These are phyloP conservation scores for Achaetomiella virescens DNA, from an alignment of 495 filamentous ascomycete genomes.

Conservation along the genomic window DNA sequence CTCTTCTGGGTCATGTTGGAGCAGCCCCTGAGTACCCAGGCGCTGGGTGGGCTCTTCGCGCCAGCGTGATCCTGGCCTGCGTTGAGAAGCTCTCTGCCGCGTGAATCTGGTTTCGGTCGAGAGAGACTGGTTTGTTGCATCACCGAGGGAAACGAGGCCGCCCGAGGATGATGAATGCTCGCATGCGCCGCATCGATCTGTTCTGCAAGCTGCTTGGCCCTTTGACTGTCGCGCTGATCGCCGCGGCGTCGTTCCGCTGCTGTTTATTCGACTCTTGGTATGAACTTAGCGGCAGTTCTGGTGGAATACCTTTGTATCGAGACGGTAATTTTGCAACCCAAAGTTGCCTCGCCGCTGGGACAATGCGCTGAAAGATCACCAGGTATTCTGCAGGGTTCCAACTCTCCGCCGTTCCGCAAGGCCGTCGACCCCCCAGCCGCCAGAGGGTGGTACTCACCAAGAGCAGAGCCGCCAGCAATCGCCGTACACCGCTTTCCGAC, in stretches of 20 bases:
- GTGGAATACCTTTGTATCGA: constrained; percentile 57
- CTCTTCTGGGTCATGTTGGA: too few species aligned
- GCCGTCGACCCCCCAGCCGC: too few species aligned
- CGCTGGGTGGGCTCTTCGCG: constrained; percentile 42
- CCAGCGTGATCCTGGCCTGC: constrained; percentile 45
- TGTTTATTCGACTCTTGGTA: constrained; percentile 30
- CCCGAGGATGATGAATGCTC: constrained; percentile 1
- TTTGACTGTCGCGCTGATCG: constrained; percentile 47
- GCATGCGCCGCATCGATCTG: constrained; percentile 66
- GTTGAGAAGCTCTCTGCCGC: constrained; percentile 49
- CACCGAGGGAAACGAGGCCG: too few species aligned
- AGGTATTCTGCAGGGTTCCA: constrained; percentile 12
- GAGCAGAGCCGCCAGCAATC: background rate
- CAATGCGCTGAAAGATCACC: too few species aligned
- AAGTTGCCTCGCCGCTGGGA: too few species aligned
- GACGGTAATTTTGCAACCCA: too few species aligned
- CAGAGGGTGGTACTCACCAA: too few species aligned
- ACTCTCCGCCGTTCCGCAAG: too few species aligned
- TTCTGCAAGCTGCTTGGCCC: constrained; percentile 65
- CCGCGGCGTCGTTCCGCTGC: constrained; percentile 31
- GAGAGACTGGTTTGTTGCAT: constrained; percentile 64
- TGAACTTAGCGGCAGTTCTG: constrained; percentile 39
- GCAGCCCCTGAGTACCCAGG: too few species aligned
- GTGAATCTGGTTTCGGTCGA: constrained; percentile 60
- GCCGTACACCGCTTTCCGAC: constrained; percentile 20